These are phyloP conservation scores for Gaeumannomyces sp. DNA, from an alignment of 2,329 filamentous ascomycete species.

Conservation along the genomic window DNA sequence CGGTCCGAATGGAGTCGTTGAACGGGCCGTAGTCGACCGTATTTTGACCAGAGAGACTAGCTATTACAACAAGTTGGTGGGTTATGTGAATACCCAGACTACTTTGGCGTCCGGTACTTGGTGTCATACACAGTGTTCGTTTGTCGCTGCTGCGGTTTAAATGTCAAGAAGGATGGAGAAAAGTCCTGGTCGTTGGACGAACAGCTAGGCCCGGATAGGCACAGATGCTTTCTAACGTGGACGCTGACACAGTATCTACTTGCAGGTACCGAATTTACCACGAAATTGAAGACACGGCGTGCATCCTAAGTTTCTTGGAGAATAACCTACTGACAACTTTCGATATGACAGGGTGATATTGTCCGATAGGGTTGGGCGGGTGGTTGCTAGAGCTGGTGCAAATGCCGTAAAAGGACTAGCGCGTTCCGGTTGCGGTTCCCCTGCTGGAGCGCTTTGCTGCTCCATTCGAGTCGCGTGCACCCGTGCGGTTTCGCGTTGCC, in stretches of 20 bases:
- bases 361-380: no score
- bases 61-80: background rate
- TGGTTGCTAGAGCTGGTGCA: background rate
- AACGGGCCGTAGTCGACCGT: background rate
- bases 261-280: no score
- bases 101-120: background rate
- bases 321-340: no score
- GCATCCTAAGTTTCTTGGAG: no score
- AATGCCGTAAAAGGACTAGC: background rate
- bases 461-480: background rate
- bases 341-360: no score
- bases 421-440: background rate
- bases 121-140: background rate
- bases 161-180: background rate
- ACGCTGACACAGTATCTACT: no score
- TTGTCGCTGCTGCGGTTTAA: background rate
- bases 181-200: background rate
- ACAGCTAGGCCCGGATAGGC: background rate
- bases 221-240: background rate
- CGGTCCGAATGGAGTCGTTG: background rate
- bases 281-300: no score
- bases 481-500: background rate
- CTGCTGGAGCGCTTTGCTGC: background rate
- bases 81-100: background rate
- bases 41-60: background rate